These are phyloP conservation scores for Sporothrix dimorphospora DNA, from an alignment of 2,329 filamentous ascomycete species.

Conservation along the genomic window DNA sequence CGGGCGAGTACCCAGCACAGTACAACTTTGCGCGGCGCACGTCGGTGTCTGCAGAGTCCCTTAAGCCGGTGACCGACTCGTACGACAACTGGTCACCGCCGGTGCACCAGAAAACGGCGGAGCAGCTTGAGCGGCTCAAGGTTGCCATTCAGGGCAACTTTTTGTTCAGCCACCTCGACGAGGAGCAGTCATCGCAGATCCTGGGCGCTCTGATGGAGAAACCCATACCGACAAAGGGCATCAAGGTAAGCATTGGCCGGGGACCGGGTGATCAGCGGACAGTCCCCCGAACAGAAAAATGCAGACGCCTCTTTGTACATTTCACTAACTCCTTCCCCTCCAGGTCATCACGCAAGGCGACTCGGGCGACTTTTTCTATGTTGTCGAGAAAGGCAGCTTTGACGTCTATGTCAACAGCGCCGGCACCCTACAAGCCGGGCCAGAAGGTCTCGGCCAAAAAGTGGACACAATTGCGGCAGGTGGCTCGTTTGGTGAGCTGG, in stretches of 20 bases:
- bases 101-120: conserved; percentile 76
- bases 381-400: conserved; percentile 88
- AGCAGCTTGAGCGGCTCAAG: conserved; percentile 79
- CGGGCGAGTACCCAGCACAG: conserved; percentile 80
- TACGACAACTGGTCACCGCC: conserved; percentile 92
- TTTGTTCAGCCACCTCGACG: conserved; percentile 90
- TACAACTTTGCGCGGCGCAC: conserved; percentile 94
- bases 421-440: conserved; percentile 77
- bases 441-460: conserved; percentile 79
- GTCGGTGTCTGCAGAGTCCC: conserved; percentile 93
- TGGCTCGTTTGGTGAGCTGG: conserved; percentile 93
- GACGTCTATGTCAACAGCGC: conserved; percentile 85
- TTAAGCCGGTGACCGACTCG: conserved; percentile 82
- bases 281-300: not conserved
- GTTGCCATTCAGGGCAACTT: conserved; percentile 87
- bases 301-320: not conserved
- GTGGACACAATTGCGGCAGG: conserved; percentile 83
- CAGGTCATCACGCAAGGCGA: conserved; percentile 96
- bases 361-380: conserved; percentile 95
- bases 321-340: not conserved
- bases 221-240: conserved; percentile 87
- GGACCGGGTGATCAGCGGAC: too few species aligned
- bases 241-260: conserved; percentile 56
- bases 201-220: conserved; percentile 92
- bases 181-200: conserved; percentile 86